Evolutionary conservation across 345 rosid genomes (phyloP).

Genomic region (Moricandia moricandioides): DNA sequence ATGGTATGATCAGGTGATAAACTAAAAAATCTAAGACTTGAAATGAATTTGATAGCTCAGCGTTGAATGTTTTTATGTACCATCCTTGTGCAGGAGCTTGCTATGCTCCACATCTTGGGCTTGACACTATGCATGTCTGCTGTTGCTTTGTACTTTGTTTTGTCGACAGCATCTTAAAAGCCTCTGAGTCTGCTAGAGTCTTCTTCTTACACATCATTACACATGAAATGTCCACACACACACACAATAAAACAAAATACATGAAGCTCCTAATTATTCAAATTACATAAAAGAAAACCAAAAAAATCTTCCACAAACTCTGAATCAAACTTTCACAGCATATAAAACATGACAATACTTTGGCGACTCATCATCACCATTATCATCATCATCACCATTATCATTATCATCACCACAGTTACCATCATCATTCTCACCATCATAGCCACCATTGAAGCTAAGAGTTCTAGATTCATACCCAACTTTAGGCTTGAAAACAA

Average conservation of each 20-base stretch:
- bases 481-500: conserved; percentile 49
- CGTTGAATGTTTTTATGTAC: not conserved
- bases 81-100: not conserved
- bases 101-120: not conserved
- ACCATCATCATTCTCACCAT: conserved; percentile 6
- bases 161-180: not conserved
- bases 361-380: conserved; percentile 14
- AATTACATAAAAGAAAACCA: not conserved
- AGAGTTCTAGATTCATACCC: conserved; percentile 10
- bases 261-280: not conserved
- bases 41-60: too few relatives aligned
- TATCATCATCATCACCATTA: not conserved
- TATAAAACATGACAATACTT: conserved; percentile 59
- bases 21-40: too few relatives aligned
- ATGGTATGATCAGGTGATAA: not conserved
- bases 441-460: conserved; percentile 21
- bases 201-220: not conserved
- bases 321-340: conserved; percentile 51
- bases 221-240: not conserved
- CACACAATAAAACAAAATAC: not conserved
- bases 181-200: not conserved
- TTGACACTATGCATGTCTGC: not conserved
- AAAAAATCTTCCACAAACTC: not conserved
- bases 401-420: not conserved
- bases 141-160: not conserved